Conservation (phyloP, 2,329 filamentous ascomycete species). For the Paramyrothecium roridum region DNA sequence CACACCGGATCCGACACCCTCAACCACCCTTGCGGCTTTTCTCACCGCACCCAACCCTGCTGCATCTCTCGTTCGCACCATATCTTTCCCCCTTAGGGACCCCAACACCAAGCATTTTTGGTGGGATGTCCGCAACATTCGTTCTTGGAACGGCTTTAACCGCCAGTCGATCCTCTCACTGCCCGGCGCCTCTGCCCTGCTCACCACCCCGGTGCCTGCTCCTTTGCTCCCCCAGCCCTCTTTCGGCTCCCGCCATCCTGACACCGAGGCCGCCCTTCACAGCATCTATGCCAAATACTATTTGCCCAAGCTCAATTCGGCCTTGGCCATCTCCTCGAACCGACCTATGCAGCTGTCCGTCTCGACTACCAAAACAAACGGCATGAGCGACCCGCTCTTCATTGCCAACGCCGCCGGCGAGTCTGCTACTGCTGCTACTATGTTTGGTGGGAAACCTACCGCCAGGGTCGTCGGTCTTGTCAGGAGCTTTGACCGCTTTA, state of each 20-base stretch:
- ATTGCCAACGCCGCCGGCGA: constrained; percentile 60
- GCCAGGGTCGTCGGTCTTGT: constrained; percentile 77
- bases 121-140: constrained; percentile 91
- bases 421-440: constrained; percentile 50
- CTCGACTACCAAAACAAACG: constrained; percentile 25
- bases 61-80: constrained; percentile 75
- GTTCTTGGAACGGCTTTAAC: constrained; percentile 79
- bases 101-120: constrained; percentile 80
- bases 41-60: constrained; percentile 78
- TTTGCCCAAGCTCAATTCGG: constrained; percentile 82
- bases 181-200: constrained; percentile 67
- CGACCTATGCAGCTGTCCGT: constrained; percentile 55
- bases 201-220: constrained; percentile 65
- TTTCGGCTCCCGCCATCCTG: constrained; percentile 63
- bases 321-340: constrained; percentile 72
- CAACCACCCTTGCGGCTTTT: constrained; percentile 74
- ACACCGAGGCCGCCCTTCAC: constrained; percentile 75
- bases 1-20: constrained; percentile 43
- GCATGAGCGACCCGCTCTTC: constrained; percentile 56
- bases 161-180: constrained; percentile 68
- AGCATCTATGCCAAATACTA: constrained; percentile 75
- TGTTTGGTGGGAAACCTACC: constrained; percentile 45
- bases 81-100: constrained; percentile 66
- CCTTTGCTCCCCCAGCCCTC: constrained; percentile 58
- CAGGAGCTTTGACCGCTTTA: constrained; percentile 90